Evolutionary conservation across 345 rosid species (phyloP), one percentile per base, ranked within the genome.

Genomic region (Arabis alpina): DNA sequence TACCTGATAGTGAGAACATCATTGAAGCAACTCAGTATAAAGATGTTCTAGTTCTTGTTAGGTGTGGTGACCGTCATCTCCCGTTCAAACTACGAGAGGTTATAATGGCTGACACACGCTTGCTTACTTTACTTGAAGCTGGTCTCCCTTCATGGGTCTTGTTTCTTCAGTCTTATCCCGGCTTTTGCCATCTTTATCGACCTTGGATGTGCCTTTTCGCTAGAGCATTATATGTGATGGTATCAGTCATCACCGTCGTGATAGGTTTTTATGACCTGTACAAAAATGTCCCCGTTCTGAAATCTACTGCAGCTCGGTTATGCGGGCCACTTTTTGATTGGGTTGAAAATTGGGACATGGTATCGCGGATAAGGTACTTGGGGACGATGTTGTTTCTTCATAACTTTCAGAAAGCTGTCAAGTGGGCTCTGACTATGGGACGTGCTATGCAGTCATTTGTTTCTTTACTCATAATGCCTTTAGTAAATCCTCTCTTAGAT

Each of bases 121-220:
- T 95, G 75, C 93, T 95, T 64, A 92, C 94, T 72, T 76, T 95
- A 49, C 77, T 92, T 54, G 99, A 95, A 80, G 89, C 99, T 25
- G 98, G 99, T 54, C 96, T 95, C 70, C 98, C 99, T 44, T 88
- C 99, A 16, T 95, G 99, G 99, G 98, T 90, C 55, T 67, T 95
- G 76, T 95, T 95, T 72, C 96, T 95, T 53, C 98, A 95, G 70
- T 95, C 99, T 57, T 95, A 92, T 79, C 98, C 98, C 4, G 96
- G 86, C 3, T 87, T 95, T 67, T 85, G 96, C 72, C 92, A 92
- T 81, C 79, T 90, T 19, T 95, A 95, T 73, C 89, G 97, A 52
- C 99, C 97, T 1, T 95, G 99, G 99, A 95, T 95, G 98, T 92
- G 98, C 77, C 98, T 90, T 55, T 76, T 95, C 9, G 99, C 90